Percentiles rank a stretch among this genome's conserved stretches.
phyloP scores from a whole-genome alignment of 805 yeast genomes.

The Sugiyamaella boreocaroliniensis region DNA sequence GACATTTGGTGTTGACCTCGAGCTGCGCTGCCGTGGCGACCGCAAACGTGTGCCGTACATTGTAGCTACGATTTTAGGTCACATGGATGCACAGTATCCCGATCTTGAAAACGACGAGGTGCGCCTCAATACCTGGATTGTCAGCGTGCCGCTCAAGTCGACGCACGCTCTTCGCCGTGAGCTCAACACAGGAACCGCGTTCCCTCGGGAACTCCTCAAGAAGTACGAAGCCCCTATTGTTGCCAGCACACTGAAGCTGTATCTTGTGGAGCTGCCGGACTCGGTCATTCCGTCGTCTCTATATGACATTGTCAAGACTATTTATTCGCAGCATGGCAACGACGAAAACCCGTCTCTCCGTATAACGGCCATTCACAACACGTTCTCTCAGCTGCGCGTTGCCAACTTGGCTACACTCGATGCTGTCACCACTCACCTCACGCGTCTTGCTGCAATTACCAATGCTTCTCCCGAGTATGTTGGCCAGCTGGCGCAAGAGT shows the following conservation, averaged over 20 bases:
- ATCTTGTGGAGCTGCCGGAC: constrained; percentile 72
- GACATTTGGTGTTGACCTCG: constrained; percentile 74
- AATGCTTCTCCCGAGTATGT: constrained; percentile 30
- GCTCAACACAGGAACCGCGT: constrained; percentile 35
- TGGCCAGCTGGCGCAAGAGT: constrained; percentile 50
- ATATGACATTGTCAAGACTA: constrained; percentile 61
- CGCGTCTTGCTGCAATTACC: constrained; percentile 51
- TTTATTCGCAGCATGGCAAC: constrained; percentile 49
- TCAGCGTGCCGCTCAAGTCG: constrained; percentile 51
- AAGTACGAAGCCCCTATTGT: constrained; percentile 48
- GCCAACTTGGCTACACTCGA: constrained; percentile 73
- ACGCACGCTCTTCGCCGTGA: constrained; percentile 56
- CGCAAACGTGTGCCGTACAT: constrained; percentile 64
- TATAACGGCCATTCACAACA: constrained; percentile 56
- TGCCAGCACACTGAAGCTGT: constrained; percentile 64
- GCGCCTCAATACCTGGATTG: constrained; percentile 62
- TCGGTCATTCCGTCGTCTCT: constrained; percentile 59
- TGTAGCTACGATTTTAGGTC: constrained; percentile 54
- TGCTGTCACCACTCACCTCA: constrained; percentile 70
- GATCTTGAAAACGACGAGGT: constrained; percentile 56
- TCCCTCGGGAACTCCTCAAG: constrained; percentile 27
- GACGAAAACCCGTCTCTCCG: constrained; percentile 35
- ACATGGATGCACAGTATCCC: constrained; percentile 67
- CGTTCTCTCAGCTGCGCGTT: constrained; percentile 59
- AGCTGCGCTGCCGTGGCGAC: constrained; percentile 63